A percentile compares a stretch with the other conserved stretches of the same genome.
Conservation (phyloP, 768 basidiomycete species). For the Asterophora parasitica region DNA sequence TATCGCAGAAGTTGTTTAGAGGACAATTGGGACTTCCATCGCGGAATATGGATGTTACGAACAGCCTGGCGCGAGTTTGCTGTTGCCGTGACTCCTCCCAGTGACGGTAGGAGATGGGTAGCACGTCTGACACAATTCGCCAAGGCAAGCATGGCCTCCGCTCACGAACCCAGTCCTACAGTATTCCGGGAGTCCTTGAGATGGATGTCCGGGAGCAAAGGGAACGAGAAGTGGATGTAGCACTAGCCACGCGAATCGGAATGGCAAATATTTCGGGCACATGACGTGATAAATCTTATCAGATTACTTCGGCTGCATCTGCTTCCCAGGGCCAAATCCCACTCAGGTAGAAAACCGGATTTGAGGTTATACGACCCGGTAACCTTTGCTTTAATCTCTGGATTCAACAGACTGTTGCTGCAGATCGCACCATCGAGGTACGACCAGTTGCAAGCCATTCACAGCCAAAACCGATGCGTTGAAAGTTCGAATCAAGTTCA, state of each 20-base stretch:
- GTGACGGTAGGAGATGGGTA: neutral
- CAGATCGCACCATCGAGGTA: no score
- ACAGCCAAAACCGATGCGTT: no score
- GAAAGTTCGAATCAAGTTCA: no score
- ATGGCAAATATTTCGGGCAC: neutral
- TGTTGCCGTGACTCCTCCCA: neutral
- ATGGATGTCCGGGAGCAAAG: neutral
- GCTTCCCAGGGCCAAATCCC: no score
- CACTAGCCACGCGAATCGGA: neutral
- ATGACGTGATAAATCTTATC: no score
- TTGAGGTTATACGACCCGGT: no score
- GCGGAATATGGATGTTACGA: slow-evolving; percentile 2
- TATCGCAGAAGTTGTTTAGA: neutral
- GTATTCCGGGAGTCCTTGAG: neutral
- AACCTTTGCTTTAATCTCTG: no score
- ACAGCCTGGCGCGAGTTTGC: slow-evolving; percentile 6
- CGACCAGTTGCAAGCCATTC: no score
- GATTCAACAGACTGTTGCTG: no score
- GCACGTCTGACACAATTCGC: slow-evolving; percentile 1
- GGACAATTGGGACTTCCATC: neutral
- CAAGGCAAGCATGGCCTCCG: slow-evolving; percentile 6
- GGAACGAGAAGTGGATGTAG: neutral
- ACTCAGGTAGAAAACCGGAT: no score
- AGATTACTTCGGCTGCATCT: no score
- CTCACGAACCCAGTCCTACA: neutral